A percentile compares a stretch with the other conserved stretches of the same genome.
phyloP scores from a whole-genome alignment of 345 rosid species.

The Cardiospermum halicacabum region DNA sequence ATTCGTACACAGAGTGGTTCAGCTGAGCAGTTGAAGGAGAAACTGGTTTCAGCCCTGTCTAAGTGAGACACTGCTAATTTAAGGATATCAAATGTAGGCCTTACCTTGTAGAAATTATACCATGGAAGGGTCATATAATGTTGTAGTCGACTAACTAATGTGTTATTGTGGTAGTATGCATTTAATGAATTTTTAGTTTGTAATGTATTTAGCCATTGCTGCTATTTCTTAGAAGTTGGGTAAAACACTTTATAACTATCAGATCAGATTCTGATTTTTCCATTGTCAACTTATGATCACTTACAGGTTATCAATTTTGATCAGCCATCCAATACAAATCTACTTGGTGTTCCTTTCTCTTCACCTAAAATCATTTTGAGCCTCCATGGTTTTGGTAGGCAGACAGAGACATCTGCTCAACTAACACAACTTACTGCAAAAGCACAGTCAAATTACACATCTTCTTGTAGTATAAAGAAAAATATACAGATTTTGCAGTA shows the following conservation, averaged over 20 bases:
- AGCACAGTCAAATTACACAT: no score
- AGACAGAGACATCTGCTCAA: no score
- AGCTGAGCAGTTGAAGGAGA: conserved; percentile 81
- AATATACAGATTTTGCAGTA: no score
- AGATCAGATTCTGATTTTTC: no score
- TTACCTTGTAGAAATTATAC: conserved; percentile 1
- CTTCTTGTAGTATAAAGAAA: no score
- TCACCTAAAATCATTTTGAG: no score
- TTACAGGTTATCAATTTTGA: no score
- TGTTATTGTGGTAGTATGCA: not conserved
- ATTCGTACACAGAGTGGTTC: conserved; percentile 57
- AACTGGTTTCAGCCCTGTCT: conserved; percentile 56
- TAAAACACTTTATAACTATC: not conserved
- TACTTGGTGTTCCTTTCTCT: no score
- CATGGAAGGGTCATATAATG: not conserved
- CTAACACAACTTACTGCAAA: no score
- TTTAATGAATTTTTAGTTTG: conserved; percentile 12
- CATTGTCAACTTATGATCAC: no score
- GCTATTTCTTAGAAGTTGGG: not conserved
- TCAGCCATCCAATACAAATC: no score
- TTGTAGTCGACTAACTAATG: conserved; percentile 14
- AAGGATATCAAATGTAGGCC: not conserved
- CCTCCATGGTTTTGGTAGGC: no score
- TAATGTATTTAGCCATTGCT: not conserved
- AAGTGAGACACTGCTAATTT: conserved; percentile 30